phyloP scores from a whole-genome alignment of 306 rosid genomes.

The Vigna angularis region DNA sequence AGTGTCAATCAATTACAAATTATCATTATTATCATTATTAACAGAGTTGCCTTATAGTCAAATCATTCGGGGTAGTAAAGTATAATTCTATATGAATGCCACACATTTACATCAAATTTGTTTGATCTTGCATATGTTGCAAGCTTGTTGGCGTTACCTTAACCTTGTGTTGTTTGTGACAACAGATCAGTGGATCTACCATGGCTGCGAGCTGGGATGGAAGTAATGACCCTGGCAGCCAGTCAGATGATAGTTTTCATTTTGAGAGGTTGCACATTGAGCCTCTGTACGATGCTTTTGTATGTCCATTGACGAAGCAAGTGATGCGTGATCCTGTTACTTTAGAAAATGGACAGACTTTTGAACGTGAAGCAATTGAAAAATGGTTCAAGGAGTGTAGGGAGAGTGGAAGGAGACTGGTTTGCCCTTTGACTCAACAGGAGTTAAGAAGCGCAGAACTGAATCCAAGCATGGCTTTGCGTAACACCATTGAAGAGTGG shows the following conservation, averaged over 20 bases:
- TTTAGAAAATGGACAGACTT: conserved; percentile 87
- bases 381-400: conserved; percentile 95
- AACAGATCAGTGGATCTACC: conserved; percentile 48
- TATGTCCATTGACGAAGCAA: conserved; percentile 93
- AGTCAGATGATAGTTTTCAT: conserved; percentile 81
- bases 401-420: conserved; percentile 82
- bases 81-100: background rate
- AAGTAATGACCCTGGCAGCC: conserved; percentile 79
- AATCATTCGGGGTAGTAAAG: background rate
- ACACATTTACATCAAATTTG: conserved; percentile 1
- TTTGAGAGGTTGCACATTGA: conserved; percentile 81
- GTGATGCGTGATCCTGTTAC: conserved; percentile 96
- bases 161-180: conserved; percentile 42
- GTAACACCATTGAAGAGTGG: conserved; percentile 99
- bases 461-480: conserved; percentile 95
- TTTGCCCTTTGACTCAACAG: conserved; percentile 80
- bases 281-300: conserved; percentile 90
- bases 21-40: background rate
- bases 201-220: conserved; percentile 95
- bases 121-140: conserved; percentile 1
- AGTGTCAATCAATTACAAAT: background rate
- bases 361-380: conserved; percentile 92
- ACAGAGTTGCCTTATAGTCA: background rate
- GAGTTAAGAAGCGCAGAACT: conserved; percentile 71
- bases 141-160: background rate